phyloP scores from a whole-genome alignment of 2,329 filamentous ascomycete genomes.

The Xylariaceae sp. region DNA sequence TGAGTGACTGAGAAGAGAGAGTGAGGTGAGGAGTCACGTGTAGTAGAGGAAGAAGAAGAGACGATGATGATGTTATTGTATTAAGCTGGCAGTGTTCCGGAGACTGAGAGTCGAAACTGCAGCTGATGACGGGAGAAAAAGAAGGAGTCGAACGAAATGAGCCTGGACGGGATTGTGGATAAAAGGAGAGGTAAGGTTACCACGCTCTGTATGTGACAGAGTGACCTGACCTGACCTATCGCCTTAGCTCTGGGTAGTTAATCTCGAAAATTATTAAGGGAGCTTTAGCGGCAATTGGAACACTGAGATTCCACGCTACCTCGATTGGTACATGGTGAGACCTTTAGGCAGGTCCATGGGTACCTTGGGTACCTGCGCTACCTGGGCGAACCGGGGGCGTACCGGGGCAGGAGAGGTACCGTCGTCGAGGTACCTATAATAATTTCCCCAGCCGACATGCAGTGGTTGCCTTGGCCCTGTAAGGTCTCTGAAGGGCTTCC shows the following conservation, averaged over 20 bases:
- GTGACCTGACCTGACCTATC: conserved; percentile 8
- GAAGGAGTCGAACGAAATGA: conserved; percentile 25
- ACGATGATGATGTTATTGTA: conserved; percentile 1
- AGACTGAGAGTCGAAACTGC: conserved; percentile 18
- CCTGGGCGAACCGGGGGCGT: too few species aligned
- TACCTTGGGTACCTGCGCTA: neutral
- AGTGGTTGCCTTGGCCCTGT: conserved; percentile 6
- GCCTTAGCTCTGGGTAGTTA: conserved; percentile 5
- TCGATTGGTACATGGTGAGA: neutral
- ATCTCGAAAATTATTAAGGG: conserved; percentile 13
- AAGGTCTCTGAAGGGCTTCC: neutral
- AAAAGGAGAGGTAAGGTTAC: conserved; percentile 19
- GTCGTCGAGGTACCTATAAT: neutral
- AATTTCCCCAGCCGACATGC: conserved; percentile 9
- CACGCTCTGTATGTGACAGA: conserved; percentile 16
- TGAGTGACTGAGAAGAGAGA: conserved; percentile 16
- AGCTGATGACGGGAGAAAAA: conserved; percentile 14
- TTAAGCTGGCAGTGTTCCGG: conserved; percentile 8
- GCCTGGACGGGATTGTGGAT: conserved; percentile 22
- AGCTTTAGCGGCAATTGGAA: conserved; percentile 13
- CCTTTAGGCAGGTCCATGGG: neutral
- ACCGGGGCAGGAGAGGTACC: neutral
- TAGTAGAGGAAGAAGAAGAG: conserved; percentile 1
- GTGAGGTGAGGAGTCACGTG: conserved; percentile 20
- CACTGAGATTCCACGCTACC: neutral